phyloP scores from a whole-genome alignment of 2,329 filamentous ascomycete species.

The Monosporascus ibericus region DNA sequence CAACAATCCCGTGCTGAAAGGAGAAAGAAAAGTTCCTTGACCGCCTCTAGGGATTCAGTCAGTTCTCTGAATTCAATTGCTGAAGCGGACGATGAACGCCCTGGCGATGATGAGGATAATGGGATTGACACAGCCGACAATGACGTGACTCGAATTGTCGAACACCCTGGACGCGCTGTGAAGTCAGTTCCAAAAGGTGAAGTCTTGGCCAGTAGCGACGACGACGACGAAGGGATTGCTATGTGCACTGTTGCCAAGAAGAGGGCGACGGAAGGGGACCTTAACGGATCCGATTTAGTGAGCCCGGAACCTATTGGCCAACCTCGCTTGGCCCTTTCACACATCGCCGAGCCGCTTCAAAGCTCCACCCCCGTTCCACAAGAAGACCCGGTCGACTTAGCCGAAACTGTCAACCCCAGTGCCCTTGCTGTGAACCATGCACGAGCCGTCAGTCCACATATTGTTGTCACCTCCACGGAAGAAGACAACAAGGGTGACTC shows the following conservation, averaged over 20 bases:
- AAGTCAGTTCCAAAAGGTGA: slow-evolving; percentile 5
- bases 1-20: background rate
- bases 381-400: background rate
- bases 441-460: slow-evolving; percentile 1
- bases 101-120: background rate
- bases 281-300: background rate
- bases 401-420: background rate
- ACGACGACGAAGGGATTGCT: slow-evolving; percentile 22
- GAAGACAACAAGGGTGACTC: slow-evolving; percentile 1
- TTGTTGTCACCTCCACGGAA: background rate
- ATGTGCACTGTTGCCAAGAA: slow-evolving; percentile 13
- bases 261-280: background rate
- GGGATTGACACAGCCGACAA: background rate
- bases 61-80: slow-evolving; percentile 17
- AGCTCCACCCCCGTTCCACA: background rate
- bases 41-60: slow-evolving; percentile 3
- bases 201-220: slow-evolving; percentile 1
- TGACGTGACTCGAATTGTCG: background rate
- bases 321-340: background rate
- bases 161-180: slow-evolving; percentile 12
- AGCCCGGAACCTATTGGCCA: background rate
- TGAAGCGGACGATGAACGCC: slow-evolving; percentile 16
- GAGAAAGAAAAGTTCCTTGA: background rate
- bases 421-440: background rate
- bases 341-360: background rate